Percentiles rank a stretch among this genome's conserved stretches.
Evolutionary conservation across 495 filamentous ascomycete species (phyloP).

Genomic region (Oleoguttula mirabilis): DNA sequence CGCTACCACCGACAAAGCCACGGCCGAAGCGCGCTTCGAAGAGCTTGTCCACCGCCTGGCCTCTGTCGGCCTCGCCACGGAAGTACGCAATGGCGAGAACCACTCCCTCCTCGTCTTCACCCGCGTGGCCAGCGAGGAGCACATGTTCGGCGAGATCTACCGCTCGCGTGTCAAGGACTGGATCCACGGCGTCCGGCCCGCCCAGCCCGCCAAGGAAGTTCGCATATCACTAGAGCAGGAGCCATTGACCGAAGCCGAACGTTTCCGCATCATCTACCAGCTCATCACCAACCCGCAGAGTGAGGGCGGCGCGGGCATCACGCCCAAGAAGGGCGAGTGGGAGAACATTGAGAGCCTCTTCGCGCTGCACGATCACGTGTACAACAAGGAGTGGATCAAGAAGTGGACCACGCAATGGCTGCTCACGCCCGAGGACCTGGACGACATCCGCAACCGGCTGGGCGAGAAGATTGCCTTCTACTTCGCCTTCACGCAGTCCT

Average conservation of each 20-base stretch:
- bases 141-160: slow-evolving; percentile 43
- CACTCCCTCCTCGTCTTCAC: slow-evolving; percentile 73
- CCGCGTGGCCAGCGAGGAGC: slow-evolving; percentile 54
- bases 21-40: slow-evolving; percentile 60
- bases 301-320: slow-evolving; percentile 85
- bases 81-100: slow-evolving; percentile 70
- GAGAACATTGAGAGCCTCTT: slow-evolving; percentile 75
- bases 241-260: slow-evolving; percentile 75
- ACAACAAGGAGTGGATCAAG: slow-evolving; percentile 84
- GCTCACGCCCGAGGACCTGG: slow-evolving; percentile 63
- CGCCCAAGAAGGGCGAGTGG: slow-evolving; percentile 71
- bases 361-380: slow-evolving; percentile 73
- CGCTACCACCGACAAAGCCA: slow-evolving; percentile 50
- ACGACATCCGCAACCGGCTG: slow-evolving; percentile 74
- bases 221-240: slow-evolving; percentile 49
- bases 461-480: slow-evolving; percentile 93
- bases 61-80: slow-evolving; percentile 64
- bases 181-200: slow-evolving; percentile 77
- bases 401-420: slow-evolving; percentile 76
- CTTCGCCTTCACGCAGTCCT: slow-evolving; percentile 89
- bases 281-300: slow-evolving; percentile 71
- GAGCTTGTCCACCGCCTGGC: slow-evolving; percentile 61
- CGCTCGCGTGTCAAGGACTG: slow-evolving; percentile 78
- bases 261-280: slow-evolving; percentile 70
- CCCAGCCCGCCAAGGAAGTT: slow-evolving; percentile 65